phyloP scores from a whole-genome alignment of 345 rosid species.

The Arabis hirsuta region DNA sequence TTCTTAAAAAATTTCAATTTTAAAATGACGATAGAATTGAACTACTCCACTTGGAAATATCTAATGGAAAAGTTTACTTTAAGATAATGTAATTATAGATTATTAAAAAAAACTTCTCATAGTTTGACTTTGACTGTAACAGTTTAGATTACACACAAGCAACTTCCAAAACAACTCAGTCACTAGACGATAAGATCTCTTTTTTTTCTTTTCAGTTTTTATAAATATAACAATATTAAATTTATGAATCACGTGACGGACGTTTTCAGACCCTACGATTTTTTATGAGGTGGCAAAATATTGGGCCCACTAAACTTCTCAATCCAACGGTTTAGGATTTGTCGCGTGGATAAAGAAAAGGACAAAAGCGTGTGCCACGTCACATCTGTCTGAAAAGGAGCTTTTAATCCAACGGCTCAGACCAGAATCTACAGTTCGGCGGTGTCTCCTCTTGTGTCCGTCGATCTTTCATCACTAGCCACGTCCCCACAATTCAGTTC shows the following conservation, averaged over 20 bases:
- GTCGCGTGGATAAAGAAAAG: conserved; percentile 16
- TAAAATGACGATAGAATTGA: neutral
- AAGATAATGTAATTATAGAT: too few relatives aligned
- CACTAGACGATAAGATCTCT: conserved; percentile 8
- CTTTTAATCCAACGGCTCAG: conserved; percentile 39
- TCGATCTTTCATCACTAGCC: conserved; percentile 20
- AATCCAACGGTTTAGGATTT: conserved; percentile 38
- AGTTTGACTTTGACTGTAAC: conserved; percentile 19
- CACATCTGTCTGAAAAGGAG: conserved; percentile 6
- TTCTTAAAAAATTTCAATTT: too few relatives aligned
- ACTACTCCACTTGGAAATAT: conserved; percentile 9
- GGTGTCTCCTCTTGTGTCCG: conserved; percentile 37
- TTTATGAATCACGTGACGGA: conserved; percentile 10
- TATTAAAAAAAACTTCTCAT: neutral
- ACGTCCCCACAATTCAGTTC: conserved; percentile 7
- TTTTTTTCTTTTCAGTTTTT: neutral
- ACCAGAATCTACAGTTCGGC: conserved; percentile 17
- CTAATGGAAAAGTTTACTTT: neutral
- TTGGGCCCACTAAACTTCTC: neutral
- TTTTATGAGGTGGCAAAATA: neutral
- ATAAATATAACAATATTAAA: neutral
- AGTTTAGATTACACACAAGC: conserved; percentile 10
- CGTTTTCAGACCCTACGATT: conserved; percentile 18
- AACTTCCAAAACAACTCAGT: neutral
- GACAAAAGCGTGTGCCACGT: conserved; percentile 36